phyloP scores from a whole-genome alignment of 305 asterid species.

The Striga hermonthica region DNA sequence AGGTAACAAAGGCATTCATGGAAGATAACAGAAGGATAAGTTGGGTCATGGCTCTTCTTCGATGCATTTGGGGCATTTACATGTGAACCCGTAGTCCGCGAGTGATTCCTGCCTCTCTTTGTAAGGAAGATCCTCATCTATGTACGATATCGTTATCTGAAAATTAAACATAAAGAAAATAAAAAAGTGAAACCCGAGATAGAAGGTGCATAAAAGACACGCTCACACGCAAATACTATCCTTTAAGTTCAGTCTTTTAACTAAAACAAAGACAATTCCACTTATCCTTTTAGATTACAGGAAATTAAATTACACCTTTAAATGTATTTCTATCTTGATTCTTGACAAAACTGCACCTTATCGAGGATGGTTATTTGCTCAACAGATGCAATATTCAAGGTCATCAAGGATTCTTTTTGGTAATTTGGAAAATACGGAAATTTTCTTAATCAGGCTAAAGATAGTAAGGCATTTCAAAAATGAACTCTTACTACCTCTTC shows the following conservation, averaged over 20 bases:
- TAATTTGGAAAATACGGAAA: not conserved
- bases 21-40: not conserved
- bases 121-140: slow-evolving; percentile 76
- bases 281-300: too few relatives aligned
- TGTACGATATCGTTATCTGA: slow-evolving; percentile 88
- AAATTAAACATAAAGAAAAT: not conserved
- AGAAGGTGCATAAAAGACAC: too few relatives aligned
- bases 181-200: not conserved
- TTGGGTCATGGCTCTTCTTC: slow-evolving; percentile 43
- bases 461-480: slow-evolving; percentile 10
- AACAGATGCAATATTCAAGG: too few relatives aligned
- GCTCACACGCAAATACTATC: too few relatives aligned
- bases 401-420: too few relatives aligned
- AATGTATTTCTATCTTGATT: too few relatives aligned
- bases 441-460: not conserved
- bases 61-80: slow-evolving; percentile 68
- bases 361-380: too few relatives aligned
- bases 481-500: slow-evolving; percentile 64
- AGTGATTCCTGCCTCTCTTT: slow-evolving; percentile 70
- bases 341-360: too few relatives aligned
- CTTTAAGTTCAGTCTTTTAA: too few relatives aligned
- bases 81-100: slow-evolving; percentile 79
- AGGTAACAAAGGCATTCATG: slow-evolving; percentile 8
- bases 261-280: too few relatives aligned
- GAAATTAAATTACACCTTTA: too few relatives aligned